Evolutionary conservation across 768 basidiomycete genomes (phyloP), one percentile per base, ranked within the genome.

Genomic region (Cystofilobasidium macerans): DNA sequence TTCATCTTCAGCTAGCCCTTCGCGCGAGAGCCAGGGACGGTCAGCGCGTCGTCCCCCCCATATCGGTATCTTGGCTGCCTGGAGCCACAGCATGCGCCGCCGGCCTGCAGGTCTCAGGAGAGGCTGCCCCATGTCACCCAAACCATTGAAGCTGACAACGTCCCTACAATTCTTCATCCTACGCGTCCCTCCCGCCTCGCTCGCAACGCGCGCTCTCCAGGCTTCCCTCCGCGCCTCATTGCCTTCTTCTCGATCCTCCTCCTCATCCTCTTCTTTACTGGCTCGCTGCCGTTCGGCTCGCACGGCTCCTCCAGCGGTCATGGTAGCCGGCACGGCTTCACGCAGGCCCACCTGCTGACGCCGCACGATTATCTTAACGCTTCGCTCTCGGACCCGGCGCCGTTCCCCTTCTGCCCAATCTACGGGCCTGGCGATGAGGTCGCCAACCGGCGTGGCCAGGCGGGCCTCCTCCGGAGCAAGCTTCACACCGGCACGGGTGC

Each of bases 381-480:
- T 51, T 77, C 76, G 7, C 56, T 70, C 16, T 76, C 81, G 58
- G 77, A 82, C 60, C 77, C 77, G 7, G 74, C 77, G 64, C 93
- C 94, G 0, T 99, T 99, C 75, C 78, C 80, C 1, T 99, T 98
- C 75, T 99, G 94, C 75, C 94, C 94, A 0, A 81, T 84, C 1
- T 88, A 87, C 73, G 89, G 89, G 1, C 85, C 86, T 2, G 84
- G 84, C 1, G 94, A 98, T 75, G 80, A 81, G 40, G 80, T 97
- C 53, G 88, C 85, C 2, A 76, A 79, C 30, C 86, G 86, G 75
- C 89, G 95, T 73, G 89, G 92, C 18, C 80, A 85, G 3, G 78
- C 85, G 63, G 78, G 82, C 16, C 81, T 97, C 20, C 80, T 88
- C 14, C 85, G 85, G 76, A 88, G 83, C 66, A 78, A 88, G 60